Percentiles rank a stretch among this genome's conserved stretches.
Conservation (phyloP, 345 rosid species). For the Gossypium mustelinum region DNA sequence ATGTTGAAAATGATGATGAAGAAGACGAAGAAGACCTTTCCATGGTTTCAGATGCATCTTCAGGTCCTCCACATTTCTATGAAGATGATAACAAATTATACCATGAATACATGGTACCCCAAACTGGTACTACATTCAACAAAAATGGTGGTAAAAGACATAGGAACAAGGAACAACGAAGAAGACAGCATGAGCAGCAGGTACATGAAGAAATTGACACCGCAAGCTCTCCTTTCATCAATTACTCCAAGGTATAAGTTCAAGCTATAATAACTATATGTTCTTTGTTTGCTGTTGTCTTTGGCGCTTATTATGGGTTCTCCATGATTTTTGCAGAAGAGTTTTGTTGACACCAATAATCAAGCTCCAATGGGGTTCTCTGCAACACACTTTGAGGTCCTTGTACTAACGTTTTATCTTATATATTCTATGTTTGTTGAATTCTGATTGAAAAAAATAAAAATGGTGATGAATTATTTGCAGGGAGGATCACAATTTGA, state of each 20-base stretch:
- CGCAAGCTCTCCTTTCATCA: constrained; percentile 76
- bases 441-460: constrained; percentile 1
- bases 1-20: neutral
- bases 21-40: constrained; percentile 73
- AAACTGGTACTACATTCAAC: constrained; percentile 14
- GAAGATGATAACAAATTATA: constrained; percentile 27
- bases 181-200: constrained; percentile 19
- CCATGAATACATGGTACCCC: constrained; percentile 11
- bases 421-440: neutral
- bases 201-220: constrained; percentile 63
- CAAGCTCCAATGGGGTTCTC: constrained; percentile 52
- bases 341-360: constrained; percentile 32
- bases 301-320: constrained; percentile 12
- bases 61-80: constrained; percentile 75
- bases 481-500: constrained; percentile 53
- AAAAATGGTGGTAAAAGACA: constrained; percentile 29
- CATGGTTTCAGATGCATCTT: constrained; percentile 96
- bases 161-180: constrained; percentile 35
- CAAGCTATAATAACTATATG: too few species aligned
- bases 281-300: neutral
- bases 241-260: constrained; percentile 31
- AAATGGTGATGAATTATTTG: constrained; percentile 13
- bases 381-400: constrained; percentile 64
- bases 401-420: neutral
- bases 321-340: constrained; percentile 26